Base-by-base conservation (phyloP, 1,284 basidiomycete genomes). In the Laetiporus sulphureus region DNA sequence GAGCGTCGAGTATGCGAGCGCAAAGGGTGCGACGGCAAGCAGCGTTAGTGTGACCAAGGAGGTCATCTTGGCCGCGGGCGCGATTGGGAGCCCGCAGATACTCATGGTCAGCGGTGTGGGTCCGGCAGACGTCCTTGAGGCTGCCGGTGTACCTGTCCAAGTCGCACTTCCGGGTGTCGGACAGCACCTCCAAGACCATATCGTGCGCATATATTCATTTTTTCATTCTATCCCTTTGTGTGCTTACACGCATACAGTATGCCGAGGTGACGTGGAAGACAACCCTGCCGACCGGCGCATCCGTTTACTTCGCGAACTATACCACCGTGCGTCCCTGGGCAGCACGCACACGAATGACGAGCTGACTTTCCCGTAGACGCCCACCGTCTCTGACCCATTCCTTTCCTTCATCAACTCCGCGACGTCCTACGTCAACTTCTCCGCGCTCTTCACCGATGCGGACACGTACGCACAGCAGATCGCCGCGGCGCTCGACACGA, bases 51-150 rank as follows among this genome's bases (percentile, higher is more conserved):
- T 77, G 19, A 69, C 63, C 50, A 69, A 69, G 48, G 79, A 83
- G 52, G 77, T 81, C 25, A 71, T 83, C 36, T 54, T 83, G n/a
- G 64, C 70, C 13, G 77, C 74, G 22, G 84, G 84, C 24, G 69
- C 77, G 2, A 62, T 87, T 36, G 79, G 82, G 21, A 79, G 73
- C 37, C 71, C 83, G 33, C 75, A 84, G 47, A 66, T 88, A 15
- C 66, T 89, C 31, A 72, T 83, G 69, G 65, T 78, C 7, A 84
- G 80, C 44, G 87, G 87, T 47, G 72, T 91, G 42, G 87, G 85
- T 0, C 81, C 83, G 3, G 59, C 56, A 39, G 72, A 74, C 37
- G 69, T 79, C 2, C 62, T 89, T 32, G 51, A 67, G 19, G 56
- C 58, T 5, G 71, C 76, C 20, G 74, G 74, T 35, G 73, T 90